phyloP scores from a whole-genome alignment of 2,329 filamentous ascomycete species.

The Fusarium circinatum region DNA sequence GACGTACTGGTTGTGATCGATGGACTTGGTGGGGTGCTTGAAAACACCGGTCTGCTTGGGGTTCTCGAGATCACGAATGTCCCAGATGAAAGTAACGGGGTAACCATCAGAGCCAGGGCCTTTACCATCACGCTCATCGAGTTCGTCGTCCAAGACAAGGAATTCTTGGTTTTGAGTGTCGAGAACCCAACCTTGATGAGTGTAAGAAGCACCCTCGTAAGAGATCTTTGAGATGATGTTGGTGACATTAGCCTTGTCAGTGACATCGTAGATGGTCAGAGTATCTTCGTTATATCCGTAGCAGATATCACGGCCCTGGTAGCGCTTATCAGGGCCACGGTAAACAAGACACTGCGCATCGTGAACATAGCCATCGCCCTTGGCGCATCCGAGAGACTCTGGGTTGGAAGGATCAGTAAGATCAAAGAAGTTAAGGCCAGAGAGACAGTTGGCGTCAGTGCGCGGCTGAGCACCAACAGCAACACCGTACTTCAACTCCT shows the following conservation, averaged over 20 bases:
- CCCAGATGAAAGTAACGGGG: constrained; percentile 63
- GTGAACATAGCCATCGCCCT: constrained; percentile 67
- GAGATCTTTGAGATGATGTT: constrained; percentile 62
- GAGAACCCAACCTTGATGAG: constrained; percentile 67
- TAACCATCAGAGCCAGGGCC: constrained; percentile 55
- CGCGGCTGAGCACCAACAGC: constrained; percentile 57
- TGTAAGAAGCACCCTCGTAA: constrained; percentile 67
- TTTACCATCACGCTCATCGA: constrained; percentile 57
- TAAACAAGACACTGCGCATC: constrained; percentile 69
- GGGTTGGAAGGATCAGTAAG: constrained; percentile 64
- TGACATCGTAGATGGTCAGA: constrained; percentile 64
- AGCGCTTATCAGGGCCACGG: constrained; percentile 60
- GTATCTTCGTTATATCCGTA: constrained; percentile 66
- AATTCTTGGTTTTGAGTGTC: constrained; percentile 57
- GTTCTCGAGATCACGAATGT: constrained; percentile 55
- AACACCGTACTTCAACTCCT: constrained; percentile 59
- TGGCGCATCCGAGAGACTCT: constrained; percentile 62
- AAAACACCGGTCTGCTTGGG: constrained; percentile 57
- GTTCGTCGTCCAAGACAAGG: constrained; percentile 64
- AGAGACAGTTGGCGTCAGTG: constrained; percentile 52
- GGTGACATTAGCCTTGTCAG: constrained; percentile 56
- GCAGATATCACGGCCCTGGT: constrained; percentile 63
- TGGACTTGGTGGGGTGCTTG: constrained; percentile 52
- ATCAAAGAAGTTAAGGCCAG: constrained; percentile 68
- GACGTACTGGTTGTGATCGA: constrained; percentile 63